phyloP scores from a whole-genome alignment of 1,284 basidiomycete species.

The Microbotryum scabiosae region DNA sequence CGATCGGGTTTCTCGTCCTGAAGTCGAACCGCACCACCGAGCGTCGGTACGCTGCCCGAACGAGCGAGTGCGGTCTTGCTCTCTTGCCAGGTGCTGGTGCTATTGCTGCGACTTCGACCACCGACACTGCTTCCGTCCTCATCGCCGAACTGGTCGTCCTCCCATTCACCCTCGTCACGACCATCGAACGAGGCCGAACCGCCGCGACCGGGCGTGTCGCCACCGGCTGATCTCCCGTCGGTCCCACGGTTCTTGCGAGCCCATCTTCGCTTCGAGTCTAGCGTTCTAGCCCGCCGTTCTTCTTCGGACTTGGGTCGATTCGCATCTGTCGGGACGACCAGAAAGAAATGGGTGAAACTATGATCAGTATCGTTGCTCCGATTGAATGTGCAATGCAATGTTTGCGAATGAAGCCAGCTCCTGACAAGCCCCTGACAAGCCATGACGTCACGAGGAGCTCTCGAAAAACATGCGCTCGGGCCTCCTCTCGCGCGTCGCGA shows the following conservation, averaged over 20 bases:
- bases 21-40: no score
- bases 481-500: no score
- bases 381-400: background rate
- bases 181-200: background rate
- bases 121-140: no score
- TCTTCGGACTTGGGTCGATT: conserved; percentile 46
- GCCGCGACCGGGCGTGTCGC: background rate
- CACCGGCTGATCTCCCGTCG: background rate
- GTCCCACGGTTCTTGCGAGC: conserved; percentile 44
- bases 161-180: background rate
- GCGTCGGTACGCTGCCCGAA: no score
- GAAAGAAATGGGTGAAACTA: background rate
- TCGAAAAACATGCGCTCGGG: no score
- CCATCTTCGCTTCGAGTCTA: conserved; percentile 48
- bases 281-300: conserved; percentile 45
- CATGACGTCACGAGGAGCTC: background rate
- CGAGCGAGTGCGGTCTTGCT: no score
- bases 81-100: no score
- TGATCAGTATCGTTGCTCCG: no score
- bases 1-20: no score
- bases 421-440: background rate
- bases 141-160: background rate
- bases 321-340: conserved; percentile 37
- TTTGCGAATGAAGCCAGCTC: background rate
- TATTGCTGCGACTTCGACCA: no score